These are phyloP conservation scores for Ustilago cynodontis DNA, from an alignment of 1,284 basidiomycete genomes.

Conservation along the genomic window DNA sequence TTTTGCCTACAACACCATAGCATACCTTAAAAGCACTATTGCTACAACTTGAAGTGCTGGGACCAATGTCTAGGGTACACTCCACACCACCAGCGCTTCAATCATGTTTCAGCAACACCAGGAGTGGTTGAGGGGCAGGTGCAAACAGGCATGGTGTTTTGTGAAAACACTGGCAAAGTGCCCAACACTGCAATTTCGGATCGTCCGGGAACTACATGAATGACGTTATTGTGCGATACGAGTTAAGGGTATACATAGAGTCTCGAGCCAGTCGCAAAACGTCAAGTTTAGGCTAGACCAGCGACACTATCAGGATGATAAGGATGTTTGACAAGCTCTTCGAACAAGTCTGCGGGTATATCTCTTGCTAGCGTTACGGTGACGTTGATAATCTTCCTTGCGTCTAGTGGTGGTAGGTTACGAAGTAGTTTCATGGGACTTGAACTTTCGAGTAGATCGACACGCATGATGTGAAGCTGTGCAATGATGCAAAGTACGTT, in stretches of 20 bases:
- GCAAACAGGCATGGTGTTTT: no score
- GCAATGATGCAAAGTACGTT: slow-evolving; percentile 97
- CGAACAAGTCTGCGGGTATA: slow-evolving; percentile 76
- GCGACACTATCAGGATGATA: slow-evolving; percentile 45
- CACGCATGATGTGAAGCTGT: slow-evolving; percentile 87
- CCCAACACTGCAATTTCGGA: no score
- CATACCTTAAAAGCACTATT: no score
- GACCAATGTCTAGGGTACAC: no score
- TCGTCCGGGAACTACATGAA: no score
- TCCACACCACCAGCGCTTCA: no score
- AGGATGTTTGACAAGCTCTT: slow-evolving; percentile 56
- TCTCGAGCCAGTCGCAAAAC: not conserved
- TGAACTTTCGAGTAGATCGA: slow-evolving; percentile 84
- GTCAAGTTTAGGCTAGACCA: slow-evolving; percentile 8
- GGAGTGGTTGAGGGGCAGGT: no score
- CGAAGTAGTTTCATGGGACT: slow-evolving; percentile 95
- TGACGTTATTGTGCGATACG: not conserved
- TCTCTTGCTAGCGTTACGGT: slow-evolving; percentile 92
- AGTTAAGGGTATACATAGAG: not conserved
- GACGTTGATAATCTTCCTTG: slow-evolving; percentile 87
- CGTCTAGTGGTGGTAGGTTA: slow-evolving; percentile 92
- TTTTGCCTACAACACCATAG: no score
- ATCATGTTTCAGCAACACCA: no score
- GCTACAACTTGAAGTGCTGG: no score
- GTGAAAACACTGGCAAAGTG: no score